phyloP scores from a whole-genome alignment of 306 rosid genomes.

The Canavalia ensiformis region DNA sequence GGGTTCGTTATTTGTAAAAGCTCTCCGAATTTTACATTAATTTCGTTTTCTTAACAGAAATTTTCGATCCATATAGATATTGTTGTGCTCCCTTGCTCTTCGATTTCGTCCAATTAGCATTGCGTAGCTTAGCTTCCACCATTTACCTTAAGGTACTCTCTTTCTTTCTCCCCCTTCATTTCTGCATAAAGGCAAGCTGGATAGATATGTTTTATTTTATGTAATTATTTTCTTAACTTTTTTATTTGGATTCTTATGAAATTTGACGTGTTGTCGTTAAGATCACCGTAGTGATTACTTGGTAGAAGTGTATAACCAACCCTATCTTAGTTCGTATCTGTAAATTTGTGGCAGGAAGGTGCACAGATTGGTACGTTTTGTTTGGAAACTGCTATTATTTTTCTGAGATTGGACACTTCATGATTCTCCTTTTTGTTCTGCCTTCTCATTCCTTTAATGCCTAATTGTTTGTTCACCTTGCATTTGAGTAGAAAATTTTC shows the following conservation, averaged over 20 bases:
- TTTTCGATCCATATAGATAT: neutral
- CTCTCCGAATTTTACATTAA: neutral
- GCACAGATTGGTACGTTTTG: conserved; percentile 66
- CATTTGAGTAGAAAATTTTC: conserved; percentile 55
- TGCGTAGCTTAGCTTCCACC: conserved; percentile 31
- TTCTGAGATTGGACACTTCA: conserved; percentile 69
- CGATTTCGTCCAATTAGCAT: conserved; percentile 25
- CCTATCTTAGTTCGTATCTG: conserved; percentile 59
- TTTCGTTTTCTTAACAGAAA: neutral
- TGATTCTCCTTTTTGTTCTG: conserved; percentile 67
- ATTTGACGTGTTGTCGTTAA: conserved; percentile 38
- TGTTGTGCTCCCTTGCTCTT: neutral
- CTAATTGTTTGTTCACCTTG: conserved; percentile 64
- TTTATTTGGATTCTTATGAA: neutral
- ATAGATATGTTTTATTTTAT: neutral
- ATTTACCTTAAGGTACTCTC: conserved; percentile 45
- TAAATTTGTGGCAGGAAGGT: conserved; percentile 80
- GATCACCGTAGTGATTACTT: conserved; percentile 35
- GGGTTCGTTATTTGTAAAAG: conserved; percentile 42
- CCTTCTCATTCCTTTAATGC: conserved; percentile 59
- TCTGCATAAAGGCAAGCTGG: neutral
- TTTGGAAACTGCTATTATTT: conserved; percentile 67
- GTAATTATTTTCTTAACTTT: neutral
- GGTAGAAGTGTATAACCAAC: conserved; percentile 35
- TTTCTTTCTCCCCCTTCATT: conserved; percentile 7